Percentiles rank a stretch among this genome's conserved stretches.
phyloP scores from a whole-genome alignment of 495 filamentous ascomycete species.

The Talaromyces stipitatus region DNA sequence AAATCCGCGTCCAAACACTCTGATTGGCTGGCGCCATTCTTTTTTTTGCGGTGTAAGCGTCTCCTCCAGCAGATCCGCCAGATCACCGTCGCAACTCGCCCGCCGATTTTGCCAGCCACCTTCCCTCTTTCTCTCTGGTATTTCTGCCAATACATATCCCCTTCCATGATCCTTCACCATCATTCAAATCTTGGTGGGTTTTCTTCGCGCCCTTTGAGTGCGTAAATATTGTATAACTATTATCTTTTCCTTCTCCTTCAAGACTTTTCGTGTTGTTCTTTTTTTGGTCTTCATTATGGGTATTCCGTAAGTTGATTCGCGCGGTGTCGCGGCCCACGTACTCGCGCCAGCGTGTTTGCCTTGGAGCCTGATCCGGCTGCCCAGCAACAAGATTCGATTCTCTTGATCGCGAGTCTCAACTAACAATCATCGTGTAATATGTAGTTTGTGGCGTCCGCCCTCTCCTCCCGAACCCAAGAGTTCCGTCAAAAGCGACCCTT shows the following conservation, averaged over 20 bases:
- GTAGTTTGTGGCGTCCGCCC: constrained; percentile 53
- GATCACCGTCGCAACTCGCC: not conserved
- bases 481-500: constrained; percentile 45
- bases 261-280: not conserved
- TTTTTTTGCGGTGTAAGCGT: no score
- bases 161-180: not conserved
- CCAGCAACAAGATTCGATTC: not conserved
- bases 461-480: constrained; percentile 42
- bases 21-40: not conserved
- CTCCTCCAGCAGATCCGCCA: not conserved
- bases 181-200: not conserved
- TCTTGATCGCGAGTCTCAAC: not conserved
- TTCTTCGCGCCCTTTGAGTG: not conserved
- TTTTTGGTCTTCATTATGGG: constrained; percentile 49
- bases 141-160: not conserved
- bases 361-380: not conserved
- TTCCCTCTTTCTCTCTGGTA: not conserved
- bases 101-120: not conserved
- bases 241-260: not conserved
- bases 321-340: constrained; percentile 9
- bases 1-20: no score
- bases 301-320: constrained; percentile 59
- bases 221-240: not conserved
- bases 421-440: not conserved
- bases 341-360: constrained; percentile 20